Conservation (phyloP, 257 asterid species). For the Nicotiana attenuata region DNA sequence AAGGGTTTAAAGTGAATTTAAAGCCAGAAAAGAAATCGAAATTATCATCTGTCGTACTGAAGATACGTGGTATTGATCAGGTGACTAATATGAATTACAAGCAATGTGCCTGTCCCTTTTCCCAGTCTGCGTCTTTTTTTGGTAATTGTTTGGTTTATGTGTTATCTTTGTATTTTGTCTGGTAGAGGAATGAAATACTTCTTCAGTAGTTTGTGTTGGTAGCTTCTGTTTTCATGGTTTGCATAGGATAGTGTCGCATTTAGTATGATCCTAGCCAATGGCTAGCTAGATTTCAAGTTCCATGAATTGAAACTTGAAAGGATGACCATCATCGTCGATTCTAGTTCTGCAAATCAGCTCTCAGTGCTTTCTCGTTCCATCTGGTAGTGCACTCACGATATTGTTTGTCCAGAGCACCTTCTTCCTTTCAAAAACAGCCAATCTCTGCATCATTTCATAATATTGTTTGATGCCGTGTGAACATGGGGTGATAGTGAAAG, state of each 20-base stretch:
- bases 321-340: too few species aligned
- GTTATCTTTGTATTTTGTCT: background rate
- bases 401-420: background rate
- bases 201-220: background rate
- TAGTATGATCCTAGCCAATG: background rate
- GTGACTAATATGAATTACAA: slow-evolving; percentile 32
- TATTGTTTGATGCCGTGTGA: background rate
- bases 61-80: slow-evolving; percentile 99
- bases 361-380: background rate
- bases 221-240: background rate
- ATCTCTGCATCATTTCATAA: too few species aligned
- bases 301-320: background rate
- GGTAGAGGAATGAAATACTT: background rate
- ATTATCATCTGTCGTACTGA: slow-evolving; percentile 89
- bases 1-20: slow-evolving; percentile 84
- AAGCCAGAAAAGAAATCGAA: slow-evolving; percentile 93
- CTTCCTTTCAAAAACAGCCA: background rate
- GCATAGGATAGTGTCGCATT: background rate
- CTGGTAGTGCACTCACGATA: background rate
- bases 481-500: background rate
- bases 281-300: background rate
- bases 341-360: background rate
- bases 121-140: background rate
- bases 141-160: background rate
- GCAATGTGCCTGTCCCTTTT: slow-evolving; percentile 1